phyloP scores from a whole-genome alignment of 1,284 basidiomycete species.

The Albatrellus sp. region DNA sequence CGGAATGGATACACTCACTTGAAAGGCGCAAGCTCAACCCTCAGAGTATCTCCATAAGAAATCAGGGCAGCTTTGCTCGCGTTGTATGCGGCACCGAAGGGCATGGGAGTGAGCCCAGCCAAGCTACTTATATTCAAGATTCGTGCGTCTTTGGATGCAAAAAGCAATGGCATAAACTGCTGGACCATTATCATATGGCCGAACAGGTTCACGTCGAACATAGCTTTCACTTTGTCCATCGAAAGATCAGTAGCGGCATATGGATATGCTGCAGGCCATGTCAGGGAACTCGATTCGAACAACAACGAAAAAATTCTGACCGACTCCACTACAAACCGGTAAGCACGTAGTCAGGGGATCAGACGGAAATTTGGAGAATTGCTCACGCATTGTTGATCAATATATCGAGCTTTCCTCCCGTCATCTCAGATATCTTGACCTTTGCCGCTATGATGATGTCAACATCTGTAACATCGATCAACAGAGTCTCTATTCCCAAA shows the following conservation, averaged over 20 bases:
- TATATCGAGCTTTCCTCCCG: conserved; percentile 19
- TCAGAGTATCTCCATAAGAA: conserved; percentile 16
- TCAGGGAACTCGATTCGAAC: too few relatives aligned
- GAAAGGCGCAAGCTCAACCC: conserved; percentile 19
- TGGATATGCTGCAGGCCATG: conserved; percentile 1
- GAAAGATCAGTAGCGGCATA: conserved; percentile 14
- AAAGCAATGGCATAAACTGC: conserved; percentile 19
- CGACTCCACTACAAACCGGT: conserved; percentile 1
- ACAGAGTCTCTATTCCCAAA: conserved; percentile 16
- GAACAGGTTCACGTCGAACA: conserved; percentile 20
- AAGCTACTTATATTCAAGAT: conserved; percentile 19
- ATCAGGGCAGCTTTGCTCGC: conserved; percentile 19
- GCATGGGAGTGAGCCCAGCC: conserved; percentile 15
- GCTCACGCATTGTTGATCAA: conserved; percentile 22
- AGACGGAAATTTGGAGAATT: neutral
- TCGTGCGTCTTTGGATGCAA: conserved; percentile 15
- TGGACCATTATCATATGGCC: conserved; percentile 17
- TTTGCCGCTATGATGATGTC: conserved; percentile 12
- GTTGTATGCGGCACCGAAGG: conserved; percentile 18
- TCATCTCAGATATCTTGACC: conserved; percentile 13
- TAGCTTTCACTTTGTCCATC: conserved; percentile 10
- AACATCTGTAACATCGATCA: conserved; percentile 18
- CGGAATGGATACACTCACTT: neutral
- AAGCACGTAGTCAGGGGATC: neutral
- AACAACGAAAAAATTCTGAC: too few relatives aligned